Evolutionary conservation across 1,284 basidiomycete genomes (phyloP), one percentile per base, ranked within the genome.

Genomic region (Puccinia polysora): DNA sequence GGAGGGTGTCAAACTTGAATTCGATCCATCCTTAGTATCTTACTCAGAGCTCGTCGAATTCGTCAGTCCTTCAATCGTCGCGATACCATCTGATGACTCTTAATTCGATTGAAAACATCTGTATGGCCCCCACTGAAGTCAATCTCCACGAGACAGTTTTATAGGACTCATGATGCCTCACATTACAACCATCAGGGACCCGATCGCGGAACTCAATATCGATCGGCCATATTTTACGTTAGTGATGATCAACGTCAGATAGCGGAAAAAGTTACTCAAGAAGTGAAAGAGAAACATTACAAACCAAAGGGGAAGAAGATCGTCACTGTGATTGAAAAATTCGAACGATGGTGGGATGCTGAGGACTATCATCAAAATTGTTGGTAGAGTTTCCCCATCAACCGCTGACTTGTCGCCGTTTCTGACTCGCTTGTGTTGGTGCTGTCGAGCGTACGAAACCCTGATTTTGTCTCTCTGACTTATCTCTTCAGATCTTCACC

Each of bases 151-250:
- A 10, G 14, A 10, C 58, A 70, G 68, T 70, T 70, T 70, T 70
- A 80, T 74, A 86, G 94, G 56, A 94, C 90, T 0, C 95, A 98
- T 79, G 93, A 97, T 77, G 91, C 95, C 1, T 96, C 92, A 28
- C 90, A 78, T 70, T 68, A 78, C 53, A 78, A 80, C 72, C 74
- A 75, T 45, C 80, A 81, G 75, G 80, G 80, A 32, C 76, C 77
- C 38, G 80, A 81, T 73, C 74, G 76, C 23, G 80, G 80, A 20
- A 78, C 79, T 34, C 68, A 97, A 81, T 97, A 97, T 81, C 89
- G 95, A 65, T 93, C 91, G 2, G 91, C 87, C 25, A 94, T 98
- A 79, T 97, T 93, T 81, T 88, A 86, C 49, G 83, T 90, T 77
- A 85, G 86, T 1, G 83, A 85, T 0, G 88, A 90, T 77, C 95